A percentile compares a stretch with the other conserved stretches of the same genome.
phyloP scores from a whole-genome alignment of 1,139 yeast species.

The Candida glucosophila region DNA sequence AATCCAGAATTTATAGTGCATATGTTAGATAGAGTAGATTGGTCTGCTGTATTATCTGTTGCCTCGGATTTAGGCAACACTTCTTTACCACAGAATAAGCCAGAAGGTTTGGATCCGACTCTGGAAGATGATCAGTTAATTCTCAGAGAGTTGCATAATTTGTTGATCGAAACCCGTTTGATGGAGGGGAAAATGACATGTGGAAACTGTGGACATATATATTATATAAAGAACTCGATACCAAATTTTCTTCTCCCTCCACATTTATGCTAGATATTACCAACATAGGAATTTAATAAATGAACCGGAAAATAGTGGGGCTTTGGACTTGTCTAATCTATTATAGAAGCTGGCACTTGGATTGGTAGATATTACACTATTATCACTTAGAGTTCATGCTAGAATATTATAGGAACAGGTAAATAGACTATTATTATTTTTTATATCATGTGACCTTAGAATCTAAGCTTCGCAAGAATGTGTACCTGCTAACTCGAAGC shows the following conservation, averaged over 20 bases:
- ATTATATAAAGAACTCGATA: conserved; percentile 84
- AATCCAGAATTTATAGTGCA: conserved; percentile 73
- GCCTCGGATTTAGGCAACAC: conserved; percentile 70
- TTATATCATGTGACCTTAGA: too few species aligned
- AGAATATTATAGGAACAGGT: too few species aligned
- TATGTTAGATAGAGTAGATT: conserved; percentile 76
- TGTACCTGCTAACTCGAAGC: too few species aligned
- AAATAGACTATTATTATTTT: too few species aligned
- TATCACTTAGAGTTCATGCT: too few species aligned
- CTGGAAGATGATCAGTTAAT: conserved; percentile 54
- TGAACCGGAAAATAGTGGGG: too few species aligned
- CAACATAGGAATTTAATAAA: too few species aligned
- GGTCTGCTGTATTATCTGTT: conserved; percentile 75
- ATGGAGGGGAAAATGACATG: conserved; percentile 86
- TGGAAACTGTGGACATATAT: conserved; percentile 76
- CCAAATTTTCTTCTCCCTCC: conserved; percentile 95
- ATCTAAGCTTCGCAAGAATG: too few species aligned
- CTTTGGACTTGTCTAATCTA: too few species aligned
- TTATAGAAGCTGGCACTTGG: too few species aligned
- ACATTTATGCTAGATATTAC: conserved; percentile 54
- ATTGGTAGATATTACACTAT: too few species aligned
- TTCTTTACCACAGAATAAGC: conserved; percentile 55
- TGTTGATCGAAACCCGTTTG: conserved; percentile 79
- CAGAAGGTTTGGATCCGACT: conserved; percentile 47
- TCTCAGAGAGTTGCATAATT: conserved; percentile 65